These are phyloP conservation scores for Tardiomyces depauwii DNA, from an alignment of 1,139 yeast species.

Conservation along the genomic window DNA sequence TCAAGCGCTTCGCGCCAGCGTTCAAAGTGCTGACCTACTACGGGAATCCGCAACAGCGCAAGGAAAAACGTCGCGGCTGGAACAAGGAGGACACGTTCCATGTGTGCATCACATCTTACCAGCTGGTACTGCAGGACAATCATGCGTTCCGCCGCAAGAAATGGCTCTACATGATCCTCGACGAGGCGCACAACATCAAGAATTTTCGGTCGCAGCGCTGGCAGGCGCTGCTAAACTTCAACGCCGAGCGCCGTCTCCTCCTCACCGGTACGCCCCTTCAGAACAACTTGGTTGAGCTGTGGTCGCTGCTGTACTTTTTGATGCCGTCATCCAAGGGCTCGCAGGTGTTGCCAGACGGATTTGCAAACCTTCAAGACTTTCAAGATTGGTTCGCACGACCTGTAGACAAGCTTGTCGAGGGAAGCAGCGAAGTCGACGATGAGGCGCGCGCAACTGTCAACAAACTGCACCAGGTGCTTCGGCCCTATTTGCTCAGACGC, in stretches of 20 bases:
- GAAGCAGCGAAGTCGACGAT: conserved; percentile 46
- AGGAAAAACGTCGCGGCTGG: conserved; percentile 96
- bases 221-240: conserved; percentile 91
- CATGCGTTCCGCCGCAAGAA: conserved; percentile 82
- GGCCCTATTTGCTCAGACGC: conserved; percentile 87
- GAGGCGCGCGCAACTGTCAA: conserved; percentile 82
- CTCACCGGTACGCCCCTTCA: conserved; percentile 95
- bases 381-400: conserved; percentile 99
- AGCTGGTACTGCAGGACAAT: conserved; percentile 92
- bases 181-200: conserved; percentile 97
- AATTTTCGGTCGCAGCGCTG: conserved; percentile 93
- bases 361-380: conserved; percentile 90
- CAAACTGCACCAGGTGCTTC: conserved; percentile 81
- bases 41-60: conserved; percentile 97
- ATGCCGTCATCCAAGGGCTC: conserved; percentile 82
- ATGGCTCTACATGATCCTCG: conserved; percentile 95
- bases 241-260: conserved; percentile 75
- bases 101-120: conserved; percentile 94
- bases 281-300: conserved; percentile 80
- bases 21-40: conserved; percentile 91
- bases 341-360: conserved; percentile 82
- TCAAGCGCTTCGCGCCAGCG: conserved; percentile 97
- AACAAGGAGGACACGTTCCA: conserved; percentile 93
- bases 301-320: conserved; percentile 86
- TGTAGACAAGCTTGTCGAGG: conserved; percentile 83